Evolutionary conservation across 2,329 filamentous ascomycete genomes (phyloP).

Genomic region (Clarireedia hainanense): DNA sequence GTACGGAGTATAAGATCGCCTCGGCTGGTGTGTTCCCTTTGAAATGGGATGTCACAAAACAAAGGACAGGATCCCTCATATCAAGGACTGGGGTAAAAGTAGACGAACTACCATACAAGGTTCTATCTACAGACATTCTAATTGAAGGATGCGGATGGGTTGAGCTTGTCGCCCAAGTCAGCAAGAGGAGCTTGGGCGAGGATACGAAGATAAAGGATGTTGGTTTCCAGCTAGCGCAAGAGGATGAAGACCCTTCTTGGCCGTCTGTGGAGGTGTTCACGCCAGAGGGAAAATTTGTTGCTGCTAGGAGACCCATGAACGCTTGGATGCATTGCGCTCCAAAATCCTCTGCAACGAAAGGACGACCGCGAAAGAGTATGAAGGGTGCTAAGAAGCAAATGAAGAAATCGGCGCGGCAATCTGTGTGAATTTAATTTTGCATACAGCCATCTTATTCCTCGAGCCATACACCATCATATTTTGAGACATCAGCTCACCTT

Average conservation of each 20-base stretch:
- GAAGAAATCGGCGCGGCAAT: constrained; percentile 10
- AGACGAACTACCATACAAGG: constrained; percentile 66
- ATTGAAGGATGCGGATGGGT: constrained; percentile 93
- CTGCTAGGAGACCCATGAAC: constrained; percentile 58
- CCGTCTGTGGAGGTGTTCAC: constrained; percentile 78
- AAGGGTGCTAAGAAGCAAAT: constrained; percentile 48
- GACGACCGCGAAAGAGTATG: constrained; percentile 62
- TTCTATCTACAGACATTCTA: constrained; percentile 75
- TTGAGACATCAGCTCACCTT: not conserved
- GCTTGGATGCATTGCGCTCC: constrained; percentile 56
- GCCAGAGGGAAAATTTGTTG: constrained; percentile 76
- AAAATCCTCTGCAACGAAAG: constrained; percentile 41
- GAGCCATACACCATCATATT: too few relatives aligned
- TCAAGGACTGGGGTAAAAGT: constrained; percentile 53
- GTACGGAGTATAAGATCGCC: constrained; percentile 47
- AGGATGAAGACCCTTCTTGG: constrained; percentile 35
- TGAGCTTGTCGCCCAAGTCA: constrained; percentile 76
- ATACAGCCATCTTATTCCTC: not conserved
- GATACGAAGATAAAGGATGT: not conserved
- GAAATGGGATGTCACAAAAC: constrained; percentile 74
- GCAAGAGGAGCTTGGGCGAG: constrained; percentile 37
- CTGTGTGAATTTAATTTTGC: not conserved
- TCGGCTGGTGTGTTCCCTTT: constrained; percentile 71
- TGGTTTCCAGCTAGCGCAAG: not conserved
- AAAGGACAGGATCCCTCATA: constrained; percentile 67